Conservation (phyloP, 164 flowering plant species). For the Saururus chinensis region DNA sequence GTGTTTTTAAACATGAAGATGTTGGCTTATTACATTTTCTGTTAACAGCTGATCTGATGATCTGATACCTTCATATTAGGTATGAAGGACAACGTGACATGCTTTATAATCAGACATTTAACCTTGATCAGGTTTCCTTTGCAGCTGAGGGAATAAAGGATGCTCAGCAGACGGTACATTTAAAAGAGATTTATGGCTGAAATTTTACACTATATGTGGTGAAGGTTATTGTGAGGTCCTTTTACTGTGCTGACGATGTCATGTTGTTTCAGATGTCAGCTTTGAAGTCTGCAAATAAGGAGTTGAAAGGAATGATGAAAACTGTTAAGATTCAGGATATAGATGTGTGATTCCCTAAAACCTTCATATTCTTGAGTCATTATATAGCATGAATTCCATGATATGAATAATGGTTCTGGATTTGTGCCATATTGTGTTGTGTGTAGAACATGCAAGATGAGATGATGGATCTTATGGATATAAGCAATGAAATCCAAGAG, state of each 20-base stretch:
- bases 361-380: neutral
- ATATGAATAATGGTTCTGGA: neutral
- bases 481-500: slow-evolving; percentile 89
- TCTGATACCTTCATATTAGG: slow-evolving; percentile 27
- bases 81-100: slow-evolving; percentile 97
- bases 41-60: no score
- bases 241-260: slow-evolving; percentile 1
- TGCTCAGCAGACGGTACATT: slow-evolving; percentile 92
- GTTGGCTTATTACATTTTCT: no score
- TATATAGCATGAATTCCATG: neutral
- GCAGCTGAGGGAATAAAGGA: slow-evolving; percentile 95
- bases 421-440: neutral
- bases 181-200: neutral
- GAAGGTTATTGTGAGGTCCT: neutral
- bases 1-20: no score
- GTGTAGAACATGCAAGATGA: slow-evolving; percentile 91
- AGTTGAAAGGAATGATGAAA: slow-evolving; percentile 84
- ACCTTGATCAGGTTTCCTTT: slow-evolving; percentile 94
- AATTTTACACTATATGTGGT: neutral
- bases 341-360: slow-evolving; percentile 45
- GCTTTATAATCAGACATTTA: slow-evolving; percentile 96
- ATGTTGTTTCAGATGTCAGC: slow-evolving; percentile 61
- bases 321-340: slow-evolving; percentile 80
- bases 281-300: slow-evolving; percentile 74
- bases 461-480: slow-evolving; percentile 98